Evolutionary conservation across 768 basidiomycete genomes (phyloP).

Genomic region (Russula foetens): DNA sequence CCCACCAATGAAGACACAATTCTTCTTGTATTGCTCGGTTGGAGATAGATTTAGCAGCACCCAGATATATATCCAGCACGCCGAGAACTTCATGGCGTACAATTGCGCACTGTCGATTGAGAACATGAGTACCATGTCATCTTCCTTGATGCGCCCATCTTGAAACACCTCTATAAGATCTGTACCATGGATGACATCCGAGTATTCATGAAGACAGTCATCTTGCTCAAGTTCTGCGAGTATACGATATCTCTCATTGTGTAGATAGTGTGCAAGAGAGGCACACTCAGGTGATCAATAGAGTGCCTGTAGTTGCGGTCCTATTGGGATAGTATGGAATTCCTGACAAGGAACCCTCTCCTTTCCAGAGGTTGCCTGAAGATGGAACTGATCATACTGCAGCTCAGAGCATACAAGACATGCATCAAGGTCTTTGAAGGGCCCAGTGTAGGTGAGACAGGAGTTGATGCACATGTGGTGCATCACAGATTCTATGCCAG

Average conservation of each 20-base stretch:
- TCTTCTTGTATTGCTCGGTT: conserved; percentile 18
- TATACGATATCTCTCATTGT: no score
- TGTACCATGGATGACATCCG: conserved; percentile 22
- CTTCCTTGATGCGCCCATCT: conserved; percentile 19
- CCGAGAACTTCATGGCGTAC: conserved; percentile 29
- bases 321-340: not conserved
- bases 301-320: not conserved
- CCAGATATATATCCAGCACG: conserved; percentile 33
- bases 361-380: not conserved
- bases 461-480: not conserved
- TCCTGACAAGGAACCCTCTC: not conserved
- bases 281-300: not conserved
- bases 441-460: not conserved
- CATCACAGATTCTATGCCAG: no score
- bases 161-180: conserved; percentile 24
- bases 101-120: conserved; percentile 38
- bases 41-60: conserved; percentile 30
- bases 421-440: not conserved
- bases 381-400: no score
- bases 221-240: no score
- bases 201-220: not conserved
- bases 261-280: no score
- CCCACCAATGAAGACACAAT: conserved; percentile 21
- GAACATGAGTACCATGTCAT: conserved; percentile 29
- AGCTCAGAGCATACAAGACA: not conserved